phyloP scores from a whole-genome alignment of 805 yeast genomes.

The Jamesozyma jinghongensis region DNA sequence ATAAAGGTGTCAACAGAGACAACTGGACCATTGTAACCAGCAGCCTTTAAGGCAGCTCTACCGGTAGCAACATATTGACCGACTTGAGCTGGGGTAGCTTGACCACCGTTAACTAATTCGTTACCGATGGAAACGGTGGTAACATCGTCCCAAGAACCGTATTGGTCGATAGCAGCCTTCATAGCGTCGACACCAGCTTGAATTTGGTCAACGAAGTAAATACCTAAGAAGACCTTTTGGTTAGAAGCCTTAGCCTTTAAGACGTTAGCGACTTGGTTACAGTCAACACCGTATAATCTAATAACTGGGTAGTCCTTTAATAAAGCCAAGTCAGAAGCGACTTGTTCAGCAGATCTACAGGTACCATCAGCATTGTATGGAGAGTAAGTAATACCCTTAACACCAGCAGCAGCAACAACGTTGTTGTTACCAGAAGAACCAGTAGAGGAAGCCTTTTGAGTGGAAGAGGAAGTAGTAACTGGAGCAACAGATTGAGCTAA shows the following conservation, averaged over 20 bases:
- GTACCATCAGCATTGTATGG: conserved; percentile 64
- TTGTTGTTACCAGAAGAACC: conserved; percentile 24
- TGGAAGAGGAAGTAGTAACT: conserved; percentile 22
- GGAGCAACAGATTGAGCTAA: conserved; percentile 21
- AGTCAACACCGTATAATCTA: conserved; percentile 83
- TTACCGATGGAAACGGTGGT: conserved; percentile 85
- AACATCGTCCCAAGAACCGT: conserved; percentile 75
- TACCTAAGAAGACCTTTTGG: conserved; percentile 73
- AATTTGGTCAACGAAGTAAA: conserved; percentile 51
- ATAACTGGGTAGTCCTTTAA: conserved; percentile 48
- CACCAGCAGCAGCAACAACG: conserved; percentile 36
- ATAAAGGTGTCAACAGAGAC: conserved; percentile 94
- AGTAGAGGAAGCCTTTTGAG: conserved; percentile 19
- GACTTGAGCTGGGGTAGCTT: conserved; percentile 65
- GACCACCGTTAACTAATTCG: conserved; percentile 89
- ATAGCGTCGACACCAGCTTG: conserved; percentile 46
- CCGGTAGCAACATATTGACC: conserved; percentile 54
- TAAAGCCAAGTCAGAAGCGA: conserved; percentile 48
- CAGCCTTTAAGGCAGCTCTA: conserved; percentile 60
- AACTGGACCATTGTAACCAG: conserved; percentile 89
- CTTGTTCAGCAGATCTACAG: conserved; percentile 56
- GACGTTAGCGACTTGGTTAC: conserved; percentile 69
- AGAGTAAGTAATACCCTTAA: conserved; percentile 73
- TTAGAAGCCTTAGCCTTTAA: conserved; percentile 49
- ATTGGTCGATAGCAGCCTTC: conserved; percentile 45